Conservation (phyloP, 2,329 filamentous ascomycete species). For the Amphichorda felina region DNA sequence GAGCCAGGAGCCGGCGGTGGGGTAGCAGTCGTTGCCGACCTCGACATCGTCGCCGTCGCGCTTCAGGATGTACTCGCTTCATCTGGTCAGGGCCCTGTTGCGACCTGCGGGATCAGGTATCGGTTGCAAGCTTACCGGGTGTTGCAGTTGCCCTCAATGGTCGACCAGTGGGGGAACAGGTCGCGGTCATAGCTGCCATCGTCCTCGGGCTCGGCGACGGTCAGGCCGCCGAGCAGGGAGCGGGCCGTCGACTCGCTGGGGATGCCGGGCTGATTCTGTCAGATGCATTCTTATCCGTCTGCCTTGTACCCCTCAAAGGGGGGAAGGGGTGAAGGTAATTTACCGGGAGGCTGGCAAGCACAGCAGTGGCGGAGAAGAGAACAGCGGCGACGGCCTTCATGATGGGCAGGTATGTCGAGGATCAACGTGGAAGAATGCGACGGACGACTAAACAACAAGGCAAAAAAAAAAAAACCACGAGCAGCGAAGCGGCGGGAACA, state of each 20-base stretch:
- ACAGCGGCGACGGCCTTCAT: slow-evolving; percentile 19
- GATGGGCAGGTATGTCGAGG: slow-evolving; percentile 1
- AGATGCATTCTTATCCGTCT: background rate
- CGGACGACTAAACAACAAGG: no score
- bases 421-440: no score
- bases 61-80: slow-evolving; percentile 54
- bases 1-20: slow-evolving; percentile 56
- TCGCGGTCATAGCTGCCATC: slow-evolving; percentile 50
- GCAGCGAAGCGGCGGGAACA: no score
- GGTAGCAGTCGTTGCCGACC: slow-evolving; percentile 44
- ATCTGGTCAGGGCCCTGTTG: background rate
- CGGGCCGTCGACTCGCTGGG: slow-evolving; percentile 46
- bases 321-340: no score
- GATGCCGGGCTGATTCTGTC: slow-evolving; percentile 39
- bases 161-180: slow-evolving; percentile 62
- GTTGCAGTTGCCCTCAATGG: slow-evolving; percentile 55
- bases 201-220: slow-evolving; percentile 41
- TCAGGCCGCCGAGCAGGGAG: slow-evolving; percentile 44
- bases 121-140: slow-evolving; percentile 31
- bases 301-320: no score
- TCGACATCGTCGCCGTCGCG: slow-evolving; percentile 59
- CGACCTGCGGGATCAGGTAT: background rate
- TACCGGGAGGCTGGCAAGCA: slow-evolving; percentile 11
- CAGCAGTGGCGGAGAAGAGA: slow-evolving; percentile 12
- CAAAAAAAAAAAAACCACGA: no score